Evolutionary conservation across 1,284 basidiomycete species (phyloP), one percentile per base, ranked within the genome.

Genomic region (Austroboletus niveus): DNA sequence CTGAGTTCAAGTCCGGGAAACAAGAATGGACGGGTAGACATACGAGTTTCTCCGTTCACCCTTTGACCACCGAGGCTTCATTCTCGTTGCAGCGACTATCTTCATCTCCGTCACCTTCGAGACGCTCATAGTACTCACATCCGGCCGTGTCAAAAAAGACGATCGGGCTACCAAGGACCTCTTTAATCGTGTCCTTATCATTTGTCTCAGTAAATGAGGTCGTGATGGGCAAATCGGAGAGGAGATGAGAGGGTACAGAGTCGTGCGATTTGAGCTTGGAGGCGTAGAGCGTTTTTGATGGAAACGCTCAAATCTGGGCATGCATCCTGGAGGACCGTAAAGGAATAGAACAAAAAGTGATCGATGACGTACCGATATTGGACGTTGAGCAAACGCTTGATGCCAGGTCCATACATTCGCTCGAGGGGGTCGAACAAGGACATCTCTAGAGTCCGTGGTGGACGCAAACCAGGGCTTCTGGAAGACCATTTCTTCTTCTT

Each of bases 101-200:
- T 62, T 94, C 91, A 57, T 92, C 90, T 4, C 75, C 74, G 53
- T 82, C 79, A 3, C 78, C 82, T 48, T 85, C 81, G 1, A 79
- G 51, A 11, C 89, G 75, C 67, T 98, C 94, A 62, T 84, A 95
- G 66, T 93, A 96, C 63, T 94, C 92, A 58, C 89, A 92, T 0
- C 94, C 94, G 1, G 92, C 84, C 0, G 94, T 99, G 66, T 99
- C 96, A 61, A 93, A 93, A 67, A 98, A 97, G 0, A 96, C 84
- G 0, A 98, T 82, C 0, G 92, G 90, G 0, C 81, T 88, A 0
- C 77, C 78, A 4, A 97, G 72, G 2, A 82, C 70, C 46, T 93
- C 92, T 56, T 82, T 80, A 32, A 57, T 11, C 2, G 66, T 74
- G 36, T 84, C 79, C 24, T 83, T 86, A 17, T 89, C 87, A 45